A percentile compares a stretch with the other conserved stretches of the same genome.
These are phyloP conservation scores for Apiospora hydei DNA, from an alignment of 2,329 filamentous ascomycete species.

Conservation along the genomic window DNA sequence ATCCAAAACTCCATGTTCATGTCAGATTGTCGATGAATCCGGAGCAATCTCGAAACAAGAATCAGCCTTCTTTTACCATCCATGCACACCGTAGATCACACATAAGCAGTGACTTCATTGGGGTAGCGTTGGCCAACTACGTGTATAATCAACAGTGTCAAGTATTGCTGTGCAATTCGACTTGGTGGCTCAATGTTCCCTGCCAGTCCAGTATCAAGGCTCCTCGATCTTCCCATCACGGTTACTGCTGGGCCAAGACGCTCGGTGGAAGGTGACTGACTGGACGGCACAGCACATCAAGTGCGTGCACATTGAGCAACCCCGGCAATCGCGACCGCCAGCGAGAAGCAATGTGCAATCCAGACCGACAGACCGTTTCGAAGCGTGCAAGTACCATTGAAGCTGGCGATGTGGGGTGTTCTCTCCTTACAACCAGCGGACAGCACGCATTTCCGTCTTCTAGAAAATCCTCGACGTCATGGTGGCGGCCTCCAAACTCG, in stretches of 20 bases:
- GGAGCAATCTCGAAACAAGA: not conserved
- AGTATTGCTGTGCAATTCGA: too few relatives aligned
- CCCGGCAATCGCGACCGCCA: not conserved
- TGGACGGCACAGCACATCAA: not conserved
- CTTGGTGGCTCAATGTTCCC: too few relatives aligned
- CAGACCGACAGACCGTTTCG: not conserved
- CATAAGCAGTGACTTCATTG: not conserved
- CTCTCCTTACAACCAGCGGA: not conserved
- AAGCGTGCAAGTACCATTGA: not conserved
- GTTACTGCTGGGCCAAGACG: not conserved
- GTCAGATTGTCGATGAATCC: not conserved
- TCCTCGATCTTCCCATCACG: not conserved
- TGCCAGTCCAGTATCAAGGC: not conserved
- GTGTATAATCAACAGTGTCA: not conserved
- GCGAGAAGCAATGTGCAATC: not conserved
- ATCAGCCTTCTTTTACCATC: not conserved
- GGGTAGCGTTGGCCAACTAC: not conserved
- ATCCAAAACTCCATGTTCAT: not conserved
- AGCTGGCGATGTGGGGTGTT: not conserved
- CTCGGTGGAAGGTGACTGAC: not conserved
- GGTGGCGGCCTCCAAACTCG: not conserved
- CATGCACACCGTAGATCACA: not conserved
- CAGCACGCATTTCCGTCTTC: not conserved
- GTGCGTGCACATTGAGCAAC: not conserved
- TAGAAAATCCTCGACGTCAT: slow-evolving; percentile 2